Percentiles rank a stretch among this genome's conserved stretches.
Evolutionary conservation across 1,284 basidiomycete species (phyloP).

Genomic region (Rhodotorula sp.): DNA sequence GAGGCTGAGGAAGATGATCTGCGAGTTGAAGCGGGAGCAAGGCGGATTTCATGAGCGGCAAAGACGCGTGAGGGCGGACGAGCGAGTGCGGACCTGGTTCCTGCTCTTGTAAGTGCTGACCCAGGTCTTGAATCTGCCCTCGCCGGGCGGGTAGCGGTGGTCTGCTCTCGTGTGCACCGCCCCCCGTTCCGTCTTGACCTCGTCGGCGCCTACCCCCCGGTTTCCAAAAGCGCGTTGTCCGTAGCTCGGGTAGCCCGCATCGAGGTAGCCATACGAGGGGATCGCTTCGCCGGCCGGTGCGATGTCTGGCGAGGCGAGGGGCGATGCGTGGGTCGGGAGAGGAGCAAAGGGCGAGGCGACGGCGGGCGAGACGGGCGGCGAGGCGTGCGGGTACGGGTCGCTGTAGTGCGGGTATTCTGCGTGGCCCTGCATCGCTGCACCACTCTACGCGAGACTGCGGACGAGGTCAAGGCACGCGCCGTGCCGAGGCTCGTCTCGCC

Average conservation of each 20-base stretch:
- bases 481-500: neutral
- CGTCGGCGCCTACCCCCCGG: neutral
- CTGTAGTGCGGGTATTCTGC: neutral
- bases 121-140: no score
- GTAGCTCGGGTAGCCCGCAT: neutral
- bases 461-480: no score
- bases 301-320: neutral
- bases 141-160: neutral
- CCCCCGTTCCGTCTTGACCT: neutral
- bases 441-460: no score
- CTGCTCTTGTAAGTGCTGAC: conserved; percentile 19
- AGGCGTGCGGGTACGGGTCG: neutral
- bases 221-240: neutral
- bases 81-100: conserved; percentile 26
- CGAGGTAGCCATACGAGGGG: neutral
- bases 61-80: no score
- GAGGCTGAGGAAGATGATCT: conserved; percentile 36
- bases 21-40: neutral
- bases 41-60: neutral
- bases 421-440: neutral
- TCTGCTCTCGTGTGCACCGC: neutral
- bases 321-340: neutral
- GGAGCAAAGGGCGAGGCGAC: neutral
- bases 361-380: neutral
- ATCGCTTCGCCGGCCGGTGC: no score